Evolutionary conservation across 257 asterid genomes (phyloP), one percentile per base, ranked within the genome.

Genomic region (Solanum appendiculatum): DNA sequence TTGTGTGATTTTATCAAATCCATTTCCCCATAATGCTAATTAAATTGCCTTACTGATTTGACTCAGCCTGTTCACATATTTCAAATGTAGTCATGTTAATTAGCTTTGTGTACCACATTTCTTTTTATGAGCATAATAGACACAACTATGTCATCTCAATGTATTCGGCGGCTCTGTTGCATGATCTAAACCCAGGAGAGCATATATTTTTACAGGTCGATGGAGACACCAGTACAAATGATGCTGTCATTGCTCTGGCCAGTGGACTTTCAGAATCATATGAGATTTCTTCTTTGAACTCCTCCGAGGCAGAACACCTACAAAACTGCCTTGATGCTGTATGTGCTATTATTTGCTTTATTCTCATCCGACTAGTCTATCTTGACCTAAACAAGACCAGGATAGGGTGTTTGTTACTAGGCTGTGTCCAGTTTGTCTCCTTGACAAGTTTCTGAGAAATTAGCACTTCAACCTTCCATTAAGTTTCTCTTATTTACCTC

Each of bases 141-240:
- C 27, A 8, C 12, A 37, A 39, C 33, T 1, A 10, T 72, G 27
- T 72, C 31, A 72, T 72, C 48, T 72, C 25, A 48, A 25, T 23
- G 25, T 48, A 46, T 48, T 80, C 64, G 4, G 37, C 29, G 42
- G 27, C 63, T 15, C 25, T 14, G 63, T 44, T 6, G 77, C 58
- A 72, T 42, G 44, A 31, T 37, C 46, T 42, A 80, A 88, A 86
- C 77, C 68, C 34, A 81, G 77, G 72, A 31, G 90, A 25, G 90
- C 87, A 77, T 87, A 72, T 86, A 74, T 70, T 78, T 88, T 89
- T 88, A 83, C 98, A 95, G 98, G 98, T 95, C 9, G 98, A 97
- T 88, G 98, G 98, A 88, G 98, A 95, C 90, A 97, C 96, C 83
- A 97, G 99, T 88, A 95, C 99, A 33, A 97, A 97, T 91, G 99